Percentiles rank a stretch among this genome's conserved stretches.
Evolutionary conservation across 306 rosid species (phyloP).

Genomic region (Datisca glomerata): DNA sequence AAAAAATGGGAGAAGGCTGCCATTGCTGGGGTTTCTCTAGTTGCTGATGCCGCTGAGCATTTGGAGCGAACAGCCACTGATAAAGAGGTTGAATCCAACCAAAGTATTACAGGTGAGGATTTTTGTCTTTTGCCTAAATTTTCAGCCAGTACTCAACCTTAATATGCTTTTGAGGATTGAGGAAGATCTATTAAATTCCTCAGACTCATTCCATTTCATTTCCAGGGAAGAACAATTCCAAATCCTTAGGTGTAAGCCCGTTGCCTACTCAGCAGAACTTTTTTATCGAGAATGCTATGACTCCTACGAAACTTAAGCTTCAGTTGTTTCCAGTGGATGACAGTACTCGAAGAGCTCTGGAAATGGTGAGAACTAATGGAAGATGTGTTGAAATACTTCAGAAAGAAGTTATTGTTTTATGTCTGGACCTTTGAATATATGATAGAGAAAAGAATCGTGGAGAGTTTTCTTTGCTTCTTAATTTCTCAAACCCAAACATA

Average conservation of each 20-base stretch:
- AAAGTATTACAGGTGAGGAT: slow-evolving; percentile 37
- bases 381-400: no score
- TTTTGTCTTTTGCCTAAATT: background rate
- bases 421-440: no score
- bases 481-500: background rate
- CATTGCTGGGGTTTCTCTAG: slow-evolving; percentile 95
- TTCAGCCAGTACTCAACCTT: slow-evolving; percentile 2
- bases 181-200: slow-evolving; percentile 14
- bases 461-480: no score
- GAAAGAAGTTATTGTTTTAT: no score
- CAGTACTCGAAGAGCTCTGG: slow-evolving; percentile 80
- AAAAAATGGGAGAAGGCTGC: slow-evolving; percentile 99
- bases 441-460: no score
- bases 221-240: slow-evolving; percentile 47
- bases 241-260: slow-evolving; percentile 32
- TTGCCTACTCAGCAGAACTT: slow-evolving; percentile 44
- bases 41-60: slow-evolving; percentile 99
- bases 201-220: slow-evolving; percentile 12
- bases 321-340: slow-evolving; percentile 93
- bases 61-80: slow-evolving; percentile 63
- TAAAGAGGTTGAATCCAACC: slow-evolving; percentile 47
- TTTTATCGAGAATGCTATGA: slow-evolving; percentile 34
- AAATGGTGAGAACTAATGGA: slow-evolving; percentile 48
- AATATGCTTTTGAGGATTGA: slow-evolving; percentile 5
- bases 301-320: slow-evolving; percentile 64